Evolutionary conservation across 2,329 filamentous ascomycete genomes (phyloP).

Genomic region (Rhynchosporium agropyri): DNA sequence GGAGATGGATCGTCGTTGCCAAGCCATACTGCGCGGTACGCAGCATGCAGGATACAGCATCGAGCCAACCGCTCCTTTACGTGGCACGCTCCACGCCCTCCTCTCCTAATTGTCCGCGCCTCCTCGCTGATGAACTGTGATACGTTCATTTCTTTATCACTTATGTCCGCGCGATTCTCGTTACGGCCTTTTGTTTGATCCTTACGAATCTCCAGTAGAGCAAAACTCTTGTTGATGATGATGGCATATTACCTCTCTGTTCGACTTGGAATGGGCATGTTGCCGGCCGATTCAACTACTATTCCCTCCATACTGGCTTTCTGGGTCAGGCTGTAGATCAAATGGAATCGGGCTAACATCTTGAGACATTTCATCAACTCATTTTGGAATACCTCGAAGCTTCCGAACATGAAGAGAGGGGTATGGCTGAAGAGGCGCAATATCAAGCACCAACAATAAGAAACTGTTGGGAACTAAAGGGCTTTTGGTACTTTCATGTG

Average conservation of each 20-base stretch:
- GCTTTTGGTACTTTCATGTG: slow-evolving; percentile 5
- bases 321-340: slow-evolving; percentile 6
- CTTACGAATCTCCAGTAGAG: slow-evolving; percentile 6
- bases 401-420: slow-evolving; percentile 6
- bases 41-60: too few species aligned
- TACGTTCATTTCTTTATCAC: slow-evolving; percentile 1
- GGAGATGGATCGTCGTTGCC: too few species aligned
- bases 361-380: slow-evolving; percentile 4
- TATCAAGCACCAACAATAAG: slow-evolving; percentile 5
- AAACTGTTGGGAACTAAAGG: neutral
- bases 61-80: too few species aligned
- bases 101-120: too few species aligned
- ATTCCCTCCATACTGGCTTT: slow-evolving; percentile 9
- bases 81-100: too few species aligned
- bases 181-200: neutral
- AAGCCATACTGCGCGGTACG: too few species aligned
- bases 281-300: neutral
- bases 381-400: slow-evolving; percentile 2
- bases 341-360: neutral
- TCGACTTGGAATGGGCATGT: slow-evolving; percentile 9
- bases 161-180: neutral
- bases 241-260: neutral
- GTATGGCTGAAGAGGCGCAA: neutral
- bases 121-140: neutral
- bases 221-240: neutral